Base-by-base conservation (phyloP, 2,329 filamentous ascomycete species). In the Colletotrichum lindemuthianum region DNA sequence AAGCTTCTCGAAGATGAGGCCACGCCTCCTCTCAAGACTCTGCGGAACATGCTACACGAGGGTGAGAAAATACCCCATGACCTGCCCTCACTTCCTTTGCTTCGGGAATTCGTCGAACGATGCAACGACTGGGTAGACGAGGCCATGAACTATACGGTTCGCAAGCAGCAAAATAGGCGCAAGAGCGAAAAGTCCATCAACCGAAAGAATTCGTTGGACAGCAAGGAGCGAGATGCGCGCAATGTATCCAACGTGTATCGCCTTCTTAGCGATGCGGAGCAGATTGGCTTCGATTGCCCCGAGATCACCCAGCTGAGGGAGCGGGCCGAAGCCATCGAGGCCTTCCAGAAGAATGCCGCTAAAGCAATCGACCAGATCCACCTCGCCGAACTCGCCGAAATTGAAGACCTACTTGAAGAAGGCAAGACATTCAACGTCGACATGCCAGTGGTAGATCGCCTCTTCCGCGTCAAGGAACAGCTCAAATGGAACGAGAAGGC, bases 101-200 rank as follows among this genome's bases (percentile, higher is more conserved):
- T 99, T 70, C 91, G 89, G 78, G 87, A 90, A 69, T 99, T 97
- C 80, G 96, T 99, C 76, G 93, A 97, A 71, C 90, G 92, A 72
- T 98, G 96, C 82, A 96, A 97, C 77, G 93, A 97, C 75, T 97
- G 96, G 92, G 93, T 97, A 68, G 96, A 98, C 72, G 95, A 98
- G 79, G 96, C 96, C 69, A 96, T 92, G 72, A 94, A 92, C 74
- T 99, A 96, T 81, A 97, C 94, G 73, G 94, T 96, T 64, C 92
- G 96, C 71, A 99, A 99, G 81, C 95, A 97, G 80, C 95, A 97
- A 78, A 97, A 96, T 74, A 91, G 96, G 68, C 92, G 95, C 67
- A 98, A 98, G 79, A 97, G 91, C 76, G 95, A 97, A 72, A 96
- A 93, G 74, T 87, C 87, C 48, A 96, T 91, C 69, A 90, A 88